Evolutionary conservation across 1,284 basidiomycete species (phyloP), one percentile per base, ranked within the genome.

Genomic region (Cerioporus squamosus): DNA sequence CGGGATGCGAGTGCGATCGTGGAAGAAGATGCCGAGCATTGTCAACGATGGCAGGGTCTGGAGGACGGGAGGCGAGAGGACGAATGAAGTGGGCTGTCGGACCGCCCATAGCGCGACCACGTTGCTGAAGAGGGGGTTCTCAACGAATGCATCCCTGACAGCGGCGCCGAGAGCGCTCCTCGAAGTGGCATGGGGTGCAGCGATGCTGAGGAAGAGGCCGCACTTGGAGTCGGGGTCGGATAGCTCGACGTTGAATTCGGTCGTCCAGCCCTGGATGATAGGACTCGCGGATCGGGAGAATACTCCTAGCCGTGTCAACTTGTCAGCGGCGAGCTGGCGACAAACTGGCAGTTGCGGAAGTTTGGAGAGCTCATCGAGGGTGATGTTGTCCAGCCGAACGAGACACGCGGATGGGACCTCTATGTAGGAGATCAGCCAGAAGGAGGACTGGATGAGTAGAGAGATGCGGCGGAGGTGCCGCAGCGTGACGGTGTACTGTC

Each of bases 171-270:
- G 18, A 26, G 4, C 22, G 10, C 15, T 18, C 29, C n/a, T 44
- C 40, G 45, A 26, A 17, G 33, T 36, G 26, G 44, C 43, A 29
- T 18, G 33, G 14, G 40, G 49, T 2, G 39, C n/a, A 17, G 39
- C 15, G 14, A 51, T 26, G 39, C 17, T 36, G 38, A 57, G 46
- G 33, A 43, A 49, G 22, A 53, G 45, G 3, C 44, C 49, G 23
- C 26, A 22, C n/a, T 29, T 14, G 3, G 38, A 22, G 2, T 20
- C 0, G 24, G 44, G 8, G 24, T 22, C 31, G 5, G 56, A 51
- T 17, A 57, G 45, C 45, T 57, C 56, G 45, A 57, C 18, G 39
- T 23, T 38, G 45, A 47, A 48, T 18, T 36, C 40, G 31, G 10
- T 23, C 18, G 23, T 52, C 22, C 42, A 24, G 5, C 50, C 43